phyloP scores from a whole-genome alignment of 2,329 filamentous ascomycete genomes.

The Apiospora kogelbergensis region DNA sequence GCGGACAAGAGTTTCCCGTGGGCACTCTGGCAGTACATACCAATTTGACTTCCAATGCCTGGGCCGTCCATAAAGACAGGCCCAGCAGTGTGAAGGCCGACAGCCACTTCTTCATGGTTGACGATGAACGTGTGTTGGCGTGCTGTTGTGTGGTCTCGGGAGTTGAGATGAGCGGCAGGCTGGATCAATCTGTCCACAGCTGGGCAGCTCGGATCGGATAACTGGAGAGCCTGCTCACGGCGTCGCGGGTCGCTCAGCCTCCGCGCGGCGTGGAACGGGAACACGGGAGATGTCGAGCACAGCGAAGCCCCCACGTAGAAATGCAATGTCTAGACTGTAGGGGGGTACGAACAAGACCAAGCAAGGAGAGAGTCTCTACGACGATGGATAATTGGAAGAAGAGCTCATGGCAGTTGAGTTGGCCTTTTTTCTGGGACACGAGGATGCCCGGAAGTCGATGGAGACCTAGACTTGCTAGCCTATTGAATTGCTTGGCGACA shows the following conservation, averaged over 20 bases:
- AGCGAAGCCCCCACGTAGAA: neutral
- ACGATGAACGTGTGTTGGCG: neutral
- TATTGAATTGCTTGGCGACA: neutral
- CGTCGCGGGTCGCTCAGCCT: slow-evolving; percentile 1
- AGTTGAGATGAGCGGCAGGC: neutral
- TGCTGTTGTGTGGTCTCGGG: neutral
- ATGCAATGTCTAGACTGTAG: neutral
- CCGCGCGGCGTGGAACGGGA: neutral
- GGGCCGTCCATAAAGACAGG: slow-evolving; percentile 53
- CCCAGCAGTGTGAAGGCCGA: slow-evolving; percentile 51
- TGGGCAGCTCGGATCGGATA: neutral
- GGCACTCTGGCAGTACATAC: slow-evolving; percentile 37
- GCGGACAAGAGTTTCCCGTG: neutral
- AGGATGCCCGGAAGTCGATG: slow-evolving; percentile 2
- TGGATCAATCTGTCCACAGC: slow-evolving; percentile 5
- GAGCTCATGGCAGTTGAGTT: slow-evolving; percentile 3
- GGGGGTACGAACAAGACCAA: neutral
- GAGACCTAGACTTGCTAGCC: neutral
- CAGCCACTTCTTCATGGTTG: slow-evolving; percentile 54
- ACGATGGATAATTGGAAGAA: neutral
- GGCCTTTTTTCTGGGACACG: neutral
- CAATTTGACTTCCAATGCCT: slow-evolving; percentile 58
- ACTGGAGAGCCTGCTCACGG: slow-evolving; percentile 3
- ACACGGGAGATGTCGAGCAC: neutral
- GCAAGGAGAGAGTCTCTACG: neutral